Base-by-base conservation (phyloP, 176 grass and related monocot genomes). In the Metroxylon sagu region DNA sequence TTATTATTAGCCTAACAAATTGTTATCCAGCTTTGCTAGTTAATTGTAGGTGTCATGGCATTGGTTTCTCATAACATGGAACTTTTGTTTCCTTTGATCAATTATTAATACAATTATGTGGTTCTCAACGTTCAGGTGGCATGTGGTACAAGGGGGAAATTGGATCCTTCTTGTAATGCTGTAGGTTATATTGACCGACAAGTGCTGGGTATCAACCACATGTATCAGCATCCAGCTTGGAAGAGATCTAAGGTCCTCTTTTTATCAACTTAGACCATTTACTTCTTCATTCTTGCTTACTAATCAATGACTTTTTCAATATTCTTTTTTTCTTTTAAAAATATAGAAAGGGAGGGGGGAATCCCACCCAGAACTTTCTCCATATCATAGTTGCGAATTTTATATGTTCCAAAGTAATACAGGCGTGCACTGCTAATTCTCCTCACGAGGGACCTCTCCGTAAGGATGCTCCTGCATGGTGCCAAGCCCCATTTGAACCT, bases 201-300 rank as follows among this genome's bases (percentile, higher is more conserved):
- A 82, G 8, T 96, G 26, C 71, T 96, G 4, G 83, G 91, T 4
- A 90, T 96, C 73, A 90, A 90, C 64, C 86, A 90, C 66, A 69
- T 96, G 80, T 96, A 96, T 54, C 83, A 82, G 19, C 80, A 19
- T 56, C 91, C 86, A 43, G 91, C 80, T 69, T 96, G 91, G 91
- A 89, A 72, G 54, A 87, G 91, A 80, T 83, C 89, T 26, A 85
- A 67, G 83, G 91, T 87, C 28, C 17, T 54, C 68, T 50, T 66
- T 55, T 51, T 35, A 21, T 31, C 16, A 30, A 16, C 6, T 43
- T 2, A 14, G 35, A 43, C 35, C 35, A 43, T 43, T 43, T 43
- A 43, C 10, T 43, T 43, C 35, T 43, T 43, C 35, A 3, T 10
- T 43, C 35, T 43, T 43, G 35, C 8, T 43, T 35, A 35, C 31